Evolutionary conservation across 2,329 filamentous ascomycete genomes (phyloP).

Genomic region (Orbilia brochopaga): DNA sequence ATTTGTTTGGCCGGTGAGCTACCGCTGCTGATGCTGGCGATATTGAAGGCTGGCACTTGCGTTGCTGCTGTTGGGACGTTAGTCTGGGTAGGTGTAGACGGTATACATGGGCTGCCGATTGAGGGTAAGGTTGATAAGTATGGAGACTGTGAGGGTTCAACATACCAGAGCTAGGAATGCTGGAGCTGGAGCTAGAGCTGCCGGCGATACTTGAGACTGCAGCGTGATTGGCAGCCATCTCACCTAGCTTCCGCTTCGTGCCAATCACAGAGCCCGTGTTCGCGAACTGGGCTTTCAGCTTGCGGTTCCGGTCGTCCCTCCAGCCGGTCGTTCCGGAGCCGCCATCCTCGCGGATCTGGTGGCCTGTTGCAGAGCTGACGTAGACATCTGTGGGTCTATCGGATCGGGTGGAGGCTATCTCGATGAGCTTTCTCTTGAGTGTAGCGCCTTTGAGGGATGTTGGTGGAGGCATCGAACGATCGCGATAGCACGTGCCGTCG

Average conservation of each 20-base stretch:
- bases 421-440: slow-evolving; percentile 43
- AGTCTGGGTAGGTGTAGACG: no score
- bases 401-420: slow-evolving; percentile 36
- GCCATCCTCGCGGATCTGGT: slow-evolving; percentile 43
- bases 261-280: slow-evolving; percentile 25
- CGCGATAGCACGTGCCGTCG: slow-evolving; percentile 39
- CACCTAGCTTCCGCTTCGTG: slow-evolving; percentile 14
- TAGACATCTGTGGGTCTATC: slow-evolving; percentile 35
- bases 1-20: slow-evolving; percentile 59
- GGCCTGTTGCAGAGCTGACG: slow-evolving; percentile 42
- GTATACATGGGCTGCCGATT: no score
- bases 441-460: slow-evolving; percentile 37
- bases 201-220: not conserved
- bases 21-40: slow-evolving; percentile 1
- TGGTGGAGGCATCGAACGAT: slow-evolving; percentile 24
- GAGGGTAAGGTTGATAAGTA: not conserved
- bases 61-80: slow-evolving; percentile 29
- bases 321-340: slow-evolving; percentile 33
- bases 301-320: slow-evolving; percentile 39
- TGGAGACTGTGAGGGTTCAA: not conserved
- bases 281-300: slow-evolving; percentile 41
- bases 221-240: slow-evolving; percentile 10
- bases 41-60: not conserved
- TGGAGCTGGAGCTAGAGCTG: slow-evolving; percentile 1
- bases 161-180: not conserved